These are phyloP conservation scores for Ustilago curta DNA, from an alignment of 1,284 basidiomycete species.

Conservation along the genomic window DNA sequence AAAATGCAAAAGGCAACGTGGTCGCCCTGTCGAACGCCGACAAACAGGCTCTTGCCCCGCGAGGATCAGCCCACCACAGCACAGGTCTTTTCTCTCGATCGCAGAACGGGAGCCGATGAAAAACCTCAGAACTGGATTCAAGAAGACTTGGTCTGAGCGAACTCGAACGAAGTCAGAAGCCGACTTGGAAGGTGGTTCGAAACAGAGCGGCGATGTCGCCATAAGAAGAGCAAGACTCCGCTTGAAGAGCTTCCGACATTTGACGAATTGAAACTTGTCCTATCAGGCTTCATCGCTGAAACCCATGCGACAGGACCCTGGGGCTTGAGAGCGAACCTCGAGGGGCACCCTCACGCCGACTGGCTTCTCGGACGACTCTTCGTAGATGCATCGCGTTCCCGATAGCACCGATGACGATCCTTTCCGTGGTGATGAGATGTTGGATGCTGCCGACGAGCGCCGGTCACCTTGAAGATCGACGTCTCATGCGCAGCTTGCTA, in stretches of 20 bases:
- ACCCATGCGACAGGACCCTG: background rate
- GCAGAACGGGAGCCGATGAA: background rate
- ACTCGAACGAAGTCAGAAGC: background rate
- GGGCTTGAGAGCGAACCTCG: background rate
- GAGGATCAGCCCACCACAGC: background rate
- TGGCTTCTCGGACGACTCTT: too few species aligned
- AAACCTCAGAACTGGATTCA: background rate
- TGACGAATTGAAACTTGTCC: too few species aligned
- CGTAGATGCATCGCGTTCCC: too few species aligned
- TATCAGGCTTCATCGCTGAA: too few species aligned
- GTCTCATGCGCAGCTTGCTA: background rate
- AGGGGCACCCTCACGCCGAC: too few species aligned
- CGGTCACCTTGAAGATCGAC: conserved; percentile 7
- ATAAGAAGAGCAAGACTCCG: too few species aligned
- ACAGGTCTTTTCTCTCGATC: background rate
- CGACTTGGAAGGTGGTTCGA: background rate
- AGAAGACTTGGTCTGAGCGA: background rate
- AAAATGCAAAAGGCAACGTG: conserved; percentile 1
- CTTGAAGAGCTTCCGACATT: too few species aligned
- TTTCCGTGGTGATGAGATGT: background rate
- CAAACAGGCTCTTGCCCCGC: background rate
- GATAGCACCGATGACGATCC: background rate
- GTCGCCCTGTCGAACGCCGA: background rate
- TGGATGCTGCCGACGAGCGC: background rate
- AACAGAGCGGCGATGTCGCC: background rate